Evolutionary conservation across 805 yeast genomes (phyloP).

Genomic region (Candida yuanshanica): DNA sequence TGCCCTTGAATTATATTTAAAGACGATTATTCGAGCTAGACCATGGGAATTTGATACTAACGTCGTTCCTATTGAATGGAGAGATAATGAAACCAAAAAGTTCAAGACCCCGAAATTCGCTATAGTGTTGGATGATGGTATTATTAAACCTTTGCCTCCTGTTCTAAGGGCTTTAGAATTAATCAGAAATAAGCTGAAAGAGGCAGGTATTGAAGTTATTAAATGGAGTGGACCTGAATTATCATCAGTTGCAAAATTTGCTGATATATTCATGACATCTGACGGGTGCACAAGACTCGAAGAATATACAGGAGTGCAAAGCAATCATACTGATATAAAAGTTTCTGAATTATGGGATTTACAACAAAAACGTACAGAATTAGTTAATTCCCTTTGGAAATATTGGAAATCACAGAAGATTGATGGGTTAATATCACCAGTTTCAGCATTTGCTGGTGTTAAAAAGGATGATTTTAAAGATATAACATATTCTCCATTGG

Average conservation of each 20-base stretch:
- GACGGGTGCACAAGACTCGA: slow-evolving; percentile 4
- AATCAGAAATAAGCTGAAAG: slow-evolving; percentile 19
- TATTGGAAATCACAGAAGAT: slow-evolving; percentile 34
- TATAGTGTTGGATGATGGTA: slow-evolving; percentile 34
- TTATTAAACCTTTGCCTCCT: slow-evolving; percentile 50
- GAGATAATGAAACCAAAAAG: slow-evolving; percentile 19
- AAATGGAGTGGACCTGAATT: slow-evolving; percentile 34
- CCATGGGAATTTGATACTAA: slow-evolving; percentile 39
- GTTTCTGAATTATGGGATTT: slow-evolving; percentile 36
- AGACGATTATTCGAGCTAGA: slow-evolving; percentile 22
- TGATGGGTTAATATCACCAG: slow-evolving; percentile 48
- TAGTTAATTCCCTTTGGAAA: slow-evolving; percentile 31
- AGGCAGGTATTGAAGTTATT: slow-evolving; percentile 37
- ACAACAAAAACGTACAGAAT: slow-evolving; percentile 31
- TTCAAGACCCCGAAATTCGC: slow-evolving; percentile 32
- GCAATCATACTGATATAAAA: slow-evolving; percentile 29
- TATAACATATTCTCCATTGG: slow-evolving; percentile 46
- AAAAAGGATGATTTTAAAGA: slow-evolving; percentile 30
- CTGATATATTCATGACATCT: slow-evolving; percentile 27
- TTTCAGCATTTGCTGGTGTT: slow-evolving; percentile 39
- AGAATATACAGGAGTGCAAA: slow-evolving; percentile 28
- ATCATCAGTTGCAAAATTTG: slow-evolving; percentile 11
- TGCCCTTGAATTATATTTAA: slow-evolving; percentile 27
- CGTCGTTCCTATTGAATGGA: slow-evolving; percentile 34
- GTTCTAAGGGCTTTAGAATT: slow-evolving; percentile 40